Conservation (phyloP, 2,329 filamentous ascomycete species). For the Talaromyces pinophilus region DNA sequence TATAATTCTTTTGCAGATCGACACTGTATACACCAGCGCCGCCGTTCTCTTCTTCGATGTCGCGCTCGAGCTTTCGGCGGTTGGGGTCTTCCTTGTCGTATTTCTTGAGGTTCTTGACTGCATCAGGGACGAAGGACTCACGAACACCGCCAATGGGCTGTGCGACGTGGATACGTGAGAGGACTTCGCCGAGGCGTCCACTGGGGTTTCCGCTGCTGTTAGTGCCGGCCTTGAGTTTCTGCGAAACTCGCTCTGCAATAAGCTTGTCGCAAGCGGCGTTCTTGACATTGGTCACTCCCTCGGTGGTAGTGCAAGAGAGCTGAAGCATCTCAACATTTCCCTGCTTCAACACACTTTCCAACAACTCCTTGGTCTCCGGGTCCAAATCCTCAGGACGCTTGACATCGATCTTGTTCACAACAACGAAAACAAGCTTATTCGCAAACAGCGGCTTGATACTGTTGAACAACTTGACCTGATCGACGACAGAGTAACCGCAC, state of each 20-base stretch:
- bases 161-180: slow-evolving; percentile 96
- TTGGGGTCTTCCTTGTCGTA: slow-evolving; percentile 90
- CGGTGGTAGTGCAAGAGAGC: slow-evolving; percentile 90
- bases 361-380: slow-evolving; percentile 70
- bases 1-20: slow-evolving; percentile 84
- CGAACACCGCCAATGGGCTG: slow-evolving; percentile 79
- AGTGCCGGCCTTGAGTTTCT: slow-evolving; percentile 89
- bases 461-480: slow-evolving; percentile 92
- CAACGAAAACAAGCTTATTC: slow-evolving; percentile 95
- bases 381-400: slow-evolving; percentile 84
- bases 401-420: slow-evolving; percentile 98
- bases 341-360: slow-evolving; percentile 78
- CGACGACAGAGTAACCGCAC: slow-evolving; percentile 89
- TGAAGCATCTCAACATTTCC: slow-evolving; percentile 91
- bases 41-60: slow-evolving; percentile 87
- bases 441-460: slow-evolving; percentile 96
- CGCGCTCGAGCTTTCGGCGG: slow-evolving; percentile 73
- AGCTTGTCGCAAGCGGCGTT: slow-evolving; percentile 92
- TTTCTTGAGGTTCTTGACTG: slow-evolving; percentile 75
- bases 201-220: slow-evolving; percentile 76
- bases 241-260: slow-evolving; percentile 86
- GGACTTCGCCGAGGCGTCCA: slow-evolving; percentile 82
- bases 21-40: slow-evolving; percentile 96
- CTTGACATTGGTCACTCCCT: slow-evolving; percentile 92
- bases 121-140: slow-evolving; percentile 87